phyloP scores from a whole-genome alignment of 257 asterid species.

The Solanum rostratum region DNA sequence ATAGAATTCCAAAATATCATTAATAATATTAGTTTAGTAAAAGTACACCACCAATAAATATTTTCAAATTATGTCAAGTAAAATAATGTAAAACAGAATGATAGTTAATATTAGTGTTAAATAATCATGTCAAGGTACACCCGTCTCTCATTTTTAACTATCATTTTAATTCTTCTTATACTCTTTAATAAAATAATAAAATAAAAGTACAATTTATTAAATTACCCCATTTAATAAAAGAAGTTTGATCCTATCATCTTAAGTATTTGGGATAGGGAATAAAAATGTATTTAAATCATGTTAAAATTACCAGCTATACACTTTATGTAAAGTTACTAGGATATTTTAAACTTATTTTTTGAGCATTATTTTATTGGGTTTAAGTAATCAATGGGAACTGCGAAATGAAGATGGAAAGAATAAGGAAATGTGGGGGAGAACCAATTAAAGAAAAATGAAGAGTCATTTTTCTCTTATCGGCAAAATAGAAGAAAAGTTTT shows the following conservation, averaged over 20 bases:
- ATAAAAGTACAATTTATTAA: not conserved
- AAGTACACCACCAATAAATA: not conserved
- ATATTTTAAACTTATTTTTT: not conserved
- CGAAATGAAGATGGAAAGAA: too few species aligned
- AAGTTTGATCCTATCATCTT: not conserved
- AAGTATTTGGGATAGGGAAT: not conserved
- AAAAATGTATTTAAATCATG: not conserved
- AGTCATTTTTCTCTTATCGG: too few species aligned
- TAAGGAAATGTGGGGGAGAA: too few species aligned
- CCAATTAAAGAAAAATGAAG: too few species aligned
- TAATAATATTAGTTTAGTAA: not conserved
- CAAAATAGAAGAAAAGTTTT: too few species aligned
- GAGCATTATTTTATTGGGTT: too few species aligned
- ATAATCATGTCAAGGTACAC: too few species aligned
- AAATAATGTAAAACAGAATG: too few species aligned
- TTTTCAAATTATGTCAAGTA: not conserved
- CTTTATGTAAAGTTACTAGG: not conserved
- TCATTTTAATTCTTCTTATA: too few species aligned
- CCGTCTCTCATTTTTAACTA: too few species aligned
- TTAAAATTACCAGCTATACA: not conserved
- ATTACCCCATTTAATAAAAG: not conserved
- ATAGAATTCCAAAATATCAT: not conserved
- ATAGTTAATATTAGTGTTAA: not conserved
- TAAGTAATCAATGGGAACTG: too few species aligned
- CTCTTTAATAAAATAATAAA: too few species aligned